Evolutionary conservation across 2,329 filamentous ascomycete species (phyloP).

Genomic region (Phyllosticta capitalensis): DNA sequence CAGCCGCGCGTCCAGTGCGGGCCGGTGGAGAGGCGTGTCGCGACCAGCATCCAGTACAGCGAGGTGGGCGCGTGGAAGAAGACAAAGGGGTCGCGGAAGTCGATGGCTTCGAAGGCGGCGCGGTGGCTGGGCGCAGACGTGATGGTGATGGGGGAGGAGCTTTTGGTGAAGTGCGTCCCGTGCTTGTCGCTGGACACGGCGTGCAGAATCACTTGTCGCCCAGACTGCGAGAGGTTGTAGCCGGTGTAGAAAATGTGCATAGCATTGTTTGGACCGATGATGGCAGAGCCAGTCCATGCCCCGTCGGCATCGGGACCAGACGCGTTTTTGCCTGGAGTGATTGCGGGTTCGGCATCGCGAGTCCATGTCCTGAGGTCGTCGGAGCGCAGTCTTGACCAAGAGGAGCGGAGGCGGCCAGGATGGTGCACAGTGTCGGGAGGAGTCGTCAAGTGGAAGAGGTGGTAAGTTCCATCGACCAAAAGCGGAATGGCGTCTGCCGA

Average conservation of each 20-base stretch:
- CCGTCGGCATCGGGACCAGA: slow-evolving; percentile 24
- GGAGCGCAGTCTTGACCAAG: slow-evolving; percentile 25
- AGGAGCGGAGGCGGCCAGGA: slow-evolving; percentile 23
- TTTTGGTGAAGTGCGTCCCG: slow-evolving; percentile 19
- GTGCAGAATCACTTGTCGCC: slow-evolving; percentile 27
- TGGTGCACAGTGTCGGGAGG: slow-evolving; percentile 25
- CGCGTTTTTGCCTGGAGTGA: slow-evolving; percentile 16
- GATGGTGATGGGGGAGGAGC: slow-evolving; percentile 17
- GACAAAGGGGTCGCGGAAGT: slow-evolving; percentile 30
- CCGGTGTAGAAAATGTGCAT: slow-evolving; percentile 33
- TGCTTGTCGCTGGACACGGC: slow-evolving; percentile 19
- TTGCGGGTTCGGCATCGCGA: slow-evolving; percentile 18
- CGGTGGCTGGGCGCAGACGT: slow-evolving; percentile 13
- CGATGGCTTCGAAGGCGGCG: slow-evolving; percentile 24
- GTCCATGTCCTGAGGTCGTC: slow-evolving; percentile 24
- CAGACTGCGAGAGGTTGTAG: slow-evolving; percentile 23
- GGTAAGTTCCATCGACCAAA: slow-evolving; percentile 28
- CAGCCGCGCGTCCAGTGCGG: slow-evolving; percentile 30
- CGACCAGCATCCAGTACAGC: slow-evolving; percentile 32
- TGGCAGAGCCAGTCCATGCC: slow-evolving; percentile 27
- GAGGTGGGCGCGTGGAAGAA: slow-evolving; percentile 23
- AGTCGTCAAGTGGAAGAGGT: slow-evolving; percentile 25
- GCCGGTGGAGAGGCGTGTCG: slow-evolving; percentile 23
- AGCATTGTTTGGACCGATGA: slow-evolving; percentile 22
- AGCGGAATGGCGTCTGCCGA: slow-evolving; percentile 30